These are phyloP conservation scores for Auxenochlorella pyrenoidosa DNA, from an alignment of 139 green algal genomes.

Conservation along the genomic window DNA sequence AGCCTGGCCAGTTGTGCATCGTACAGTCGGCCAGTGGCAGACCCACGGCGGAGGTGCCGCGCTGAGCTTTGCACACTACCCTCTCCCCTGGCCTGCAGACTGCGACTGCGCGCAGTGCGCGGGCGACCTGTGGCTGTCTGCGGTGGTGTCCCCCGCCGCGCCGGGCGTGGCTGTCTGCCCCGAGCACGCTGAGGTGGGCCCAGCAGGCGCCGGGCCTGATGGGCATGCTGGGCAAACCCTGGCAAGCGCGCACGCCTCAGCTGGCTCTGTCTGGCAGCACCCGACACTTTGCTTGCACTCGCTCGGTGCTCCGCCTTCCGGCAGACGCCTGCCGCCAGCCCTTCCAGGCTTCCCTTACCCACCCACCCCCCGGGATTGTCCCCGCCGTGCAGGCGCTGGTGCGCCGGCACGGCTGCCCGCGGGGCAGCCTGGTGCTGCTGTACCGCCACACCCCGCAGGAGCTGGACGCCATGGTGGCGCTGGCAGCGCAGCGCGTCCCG, in stretches of 20 bases:
- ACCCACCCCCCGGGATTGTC: too few relatives aligned
- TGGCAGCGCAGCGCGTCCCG: slow-evolving; percentile 21
- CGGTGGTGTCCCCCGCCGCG: slow-evolving; percentile 57
- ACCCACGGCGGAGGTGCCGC: too few relatives aligned
- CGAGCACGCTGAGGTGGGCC: slow-evolving; percentile 63
- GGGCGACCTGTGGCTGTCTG: slow-evolving; percentile 78
- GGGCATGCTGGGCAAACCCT: neutral
- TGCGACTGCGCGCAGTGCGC: slow-evolving; percentile 74
- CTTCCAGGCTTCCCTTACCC: neutral
- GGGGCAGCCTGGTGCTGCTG: slow-evolving; percentile 57
- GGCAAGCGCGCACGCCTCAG: too few relatives aligned
- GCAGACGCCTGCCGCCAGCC: too few relatives aligned
- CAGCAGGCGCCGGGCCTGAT: neutral
- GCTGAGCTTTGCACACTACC: too few relatives aligned
- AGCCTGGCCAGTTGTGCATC: too few relatives aligned
- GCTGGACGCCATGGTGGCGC: slow-evolving; percentile 47
- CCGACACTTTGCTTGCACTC: too few relatives aligned
- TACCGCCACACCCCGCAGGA: slow-evolving; percentile 65
- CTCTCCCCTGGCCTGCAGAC: slow-evolving; percentile 44
- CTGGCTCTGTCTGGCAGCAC: too few relatives aligned
- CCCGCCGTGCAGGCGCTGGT: slow-evolving; percentile 1
- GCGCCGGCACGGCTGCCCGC: slow-evolving; percentile 40
- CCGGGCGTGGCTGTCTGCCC: slow-evolving; percentile 68
- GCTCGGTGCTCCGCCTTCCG: too few relatives aligned
- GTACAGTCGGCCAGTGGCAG: too few relatives aligned